phyloP scores from a whole-genome alignment of 2,329 filamentous ascomycete genomes.

The Cordyceps pruinosa region DNA sequence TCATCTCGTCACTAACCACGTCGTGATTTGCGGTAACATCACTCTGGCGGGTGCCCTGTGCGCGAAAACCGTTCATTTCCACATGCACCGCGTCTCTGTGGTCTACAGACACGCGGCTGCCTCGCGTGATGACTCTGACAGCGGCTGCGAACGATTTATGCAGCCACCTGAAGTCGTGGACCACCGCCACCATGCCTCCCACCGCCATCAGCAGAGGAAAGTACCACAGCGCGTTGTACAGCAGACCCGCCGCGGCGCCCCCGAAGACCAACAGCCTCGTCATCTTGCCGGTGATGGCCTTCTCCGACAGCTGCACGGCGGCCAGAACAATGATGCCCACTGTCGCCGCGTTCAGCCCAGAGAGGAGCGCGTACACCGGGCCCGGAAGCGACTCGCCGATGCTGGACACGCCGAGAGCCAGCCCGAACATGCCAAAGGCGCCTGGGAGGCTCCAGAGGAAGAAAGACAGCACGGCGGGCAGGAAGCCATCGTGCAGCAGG shows the following conservation, averaged over 20 bases:
- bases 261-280: constrained; percentile 59
- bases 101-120: background rate
- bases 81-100: background rate
- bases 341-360: constrained; percentile 63
- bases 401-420: constrained; percentile 57
- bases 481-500: constrained; percentile 53
- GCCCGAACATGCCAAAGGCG: constrained; percentile 61
- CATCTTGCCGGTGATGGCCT: constrained; percentile 58
- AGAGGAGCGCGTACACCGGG: constrained; percentile 61
- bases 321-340: constrained; percentile 67
- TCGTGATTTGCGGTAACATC: constrained; percentile 8
- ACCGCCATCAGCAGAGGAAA: constrained; percentile 58
- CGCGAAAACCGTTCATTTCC: background rate
- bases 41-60: background rate
- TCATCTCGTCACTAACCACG: background rate
- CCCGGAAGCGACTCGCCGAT: constrained; percentile 52
- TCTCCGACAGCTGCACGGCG: constrained; percentile 59
- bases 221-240: constrained; percentile 70
- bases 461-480: constrained; percentile 52
- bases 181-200: constrained; percentile 44
- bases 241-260: constrained; percentile 55
- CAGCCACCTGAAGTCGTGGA: constrained; percentile 50
- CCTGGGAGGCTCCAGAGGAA: constrained; percentile 63
- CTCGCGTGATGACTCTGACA: background rate
- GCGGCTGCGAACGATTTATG: constrained; percentile 24